phyloP scores from a whole-genome alignment of 441 rosid species.

The Euphorbia corollata region DNA sequence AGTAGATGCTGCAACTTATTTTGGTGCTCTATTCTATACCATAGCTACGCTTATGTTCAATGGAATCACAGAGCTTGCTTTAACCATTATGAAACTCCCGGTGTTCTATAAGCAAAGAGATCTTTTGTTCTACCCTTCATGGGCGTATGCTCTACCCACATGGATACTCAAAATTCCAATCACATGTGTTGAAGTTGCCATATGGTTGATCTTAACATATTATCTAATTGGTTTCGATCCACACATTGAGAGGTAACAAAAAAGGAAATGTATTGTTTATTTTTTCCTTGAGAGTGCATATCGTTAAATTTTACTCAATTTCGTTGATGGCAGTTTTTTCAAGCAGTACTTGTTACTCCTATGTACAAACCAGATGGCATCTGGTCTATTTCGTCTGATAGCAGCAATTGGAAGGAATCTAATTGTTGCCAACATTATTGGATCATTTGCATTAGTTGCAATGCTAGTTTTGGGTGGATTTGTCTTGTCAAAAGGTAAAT shows the following conservation, averaged over 20 bases:
- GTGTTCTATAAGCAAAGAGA: conserved; percentile 94
- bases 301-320: conserved; percentile 11
- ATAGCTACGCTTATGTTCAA: conserved; percentile 51
- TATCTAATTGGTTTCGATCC: conserved; percentile 68
- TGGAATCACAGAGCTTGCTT: conserved; percentile 68
- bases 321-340: conserved; percentile 42
- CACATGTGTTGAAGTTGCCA: conserved; percentile 46
- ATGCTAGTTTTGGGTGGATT: conserved; percentile 57
- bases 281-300: neutral
- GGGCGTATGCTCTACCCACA: conserved; percentile 83
- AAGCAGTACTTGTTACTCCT: conserved; percentile 44
- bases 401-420: conserved; percentile 56
- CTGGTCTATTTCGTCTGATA: conserved; percentile 44
- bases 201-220: conserved; percentile 68
- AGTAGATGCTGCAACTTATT: conserved; percentile 52
- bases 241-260: conserved; percentile 36
- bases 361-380: conserved; percentile 47
- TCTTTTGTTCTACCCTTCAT: conserved; percentile 70
- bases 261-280: neutral
- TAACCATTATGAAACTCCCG: conserved; percentile 71
- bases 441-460: conserved; percentile 42
- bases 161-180: conserved; percentile 80
- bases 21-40: conserved; percentile 59
- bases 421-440: conserved; percentile 54
- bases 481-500: conserved; percentile 46